These are phyloP conservation scores for Boechera divaricarpa DNA, from an alignment of 345 rosid species.

Conservation along the genomic window DNA sequence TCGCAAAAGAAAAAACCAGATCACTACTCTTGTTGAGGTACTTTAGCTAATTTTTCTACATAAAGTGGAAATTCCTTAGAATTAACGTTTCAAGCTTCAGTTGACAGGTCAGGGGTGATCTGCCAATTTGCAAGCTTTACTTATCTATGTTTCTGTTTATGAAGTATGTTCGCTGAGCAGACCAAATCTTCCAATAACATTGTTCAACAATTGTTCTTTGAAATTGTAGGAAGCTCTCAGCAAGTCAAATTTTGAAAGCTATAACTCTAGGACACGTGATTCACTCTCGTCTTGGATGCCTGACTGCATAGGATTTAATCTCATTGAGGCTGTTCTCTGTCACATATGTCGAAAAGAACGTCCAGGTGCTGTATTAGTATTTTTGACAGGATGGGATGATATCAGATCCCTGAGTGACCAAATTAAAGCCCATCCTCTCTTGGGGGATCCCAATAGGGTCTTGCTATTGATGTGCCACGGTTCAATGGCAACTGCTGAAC, in stretches of 20 bases:
- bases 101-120: not conserved
- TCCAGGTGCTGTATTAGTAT: slow-evolving; percentile 89
- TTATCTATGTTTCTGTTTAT: slow-evolving; percentile 10
- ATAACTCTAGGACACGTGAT: slow-evolving; percentile 85
- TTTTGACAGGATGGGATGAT: slow-evolving; percentile 99
- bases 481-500: slow-evolving; percentile 98
- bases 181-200: not conserved
- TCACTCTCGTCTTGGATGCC: slow-evolving; percentile 91
- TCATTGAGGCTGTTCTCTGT: slow-evolving; percentile 93
- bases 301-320: slow-evolving; percentile 94
- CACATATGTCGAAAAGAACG: slow-evolving; percentile 97
- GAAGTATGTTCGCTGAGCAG: slow-evolving; percentile 15
- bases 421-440: slow-evolving; percentile 93
- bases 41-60: not conserved
- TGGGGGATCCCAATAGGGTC: slow-evolving; percentile 97
- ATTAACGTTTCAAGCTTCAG: slow-evolving; percentile 21
- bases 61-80: slow-evolving; percentile 26
- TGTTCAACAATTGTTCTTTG: not conserved
- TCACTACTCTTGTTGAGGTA: slow-evolving; percentile 97
- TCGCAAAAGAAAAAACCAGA: slow-evolving; percentile 91
- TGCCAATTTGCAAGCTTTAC: slow-evolving; percentile 12
- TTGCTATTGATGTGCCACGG: slow-evolving; percentile 91
- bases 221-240: slow-evolving; percentile 83
- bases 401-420: slow-evolving; percentile 91
- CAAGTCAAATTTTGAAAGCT: slow-evolving; percentile 82